These are phyloP conservation scores for Medicago ruthenica DNA, from an alignment of 306 rosid species.

Conservation along the genomic window DNA sequence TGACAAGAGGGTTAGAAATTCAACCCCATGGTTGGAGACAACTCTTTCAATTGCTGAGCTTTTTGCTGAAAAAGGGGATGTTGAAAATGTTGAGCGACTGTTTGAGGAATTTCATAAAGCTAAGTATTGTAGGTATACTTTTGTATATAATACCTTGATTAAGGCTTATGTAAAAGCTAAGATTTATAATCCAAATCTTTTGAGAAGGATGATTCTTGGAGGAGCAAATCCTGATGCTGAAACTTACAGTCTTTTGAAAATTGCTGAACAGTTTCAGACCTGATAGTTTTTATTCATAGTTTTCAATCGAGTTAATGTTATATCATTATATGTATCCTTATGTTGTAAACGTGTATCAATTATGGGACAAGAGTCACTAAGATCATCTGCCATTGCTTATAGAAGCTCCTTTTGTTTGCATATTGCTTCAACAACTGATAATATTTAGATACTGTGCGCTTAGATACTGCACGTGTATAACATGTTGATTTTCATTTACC, in stretches of 20 bases:
- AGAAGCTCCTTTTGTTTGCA: slow-evolving; percentile 23
- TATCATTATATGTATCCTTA: slow-evolving; percentile 1
- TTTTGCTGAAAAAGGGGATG: slow-evolving; percentile 80
- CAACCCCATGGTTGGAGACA: slow-evolving; percentile 92
- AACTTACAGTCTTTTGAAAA: slow-evolving; percentile 85
- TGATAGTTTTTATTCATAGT: slow-evolving; percentile 40
- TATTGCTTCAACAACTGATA: slow-evolving; percentile 14
- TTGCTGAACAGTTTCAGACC: slow-evolving; percentile 74
- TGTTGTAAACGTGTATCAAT: slow-evolving; percentile 21
- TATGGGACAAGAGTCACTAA: slow-evolving; percentile 13
- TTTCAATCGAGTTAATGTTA: not conserved
- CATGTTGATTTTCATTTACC: slow-evolving; percentile 17
- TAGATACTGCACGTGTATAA: not conserved
- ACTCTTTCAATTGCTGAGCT: slow-evolving; percentile 70
- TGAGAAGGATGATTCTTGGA: slow-evolving; percentile 87
- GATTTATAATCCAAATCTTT: slow-evolving; percentile 73
- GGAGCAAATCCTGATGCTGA: slow-evolving; percentile 91
- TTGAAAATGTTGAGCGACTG: slow-evolving; percentile 71
- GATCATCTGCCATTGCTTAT: not conserved
- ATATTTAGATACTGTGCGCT: no score
- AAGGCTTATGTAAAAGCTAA: slow-evolving; percentile 92
- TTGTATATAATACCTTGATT: slow-evolving; percentile 80
- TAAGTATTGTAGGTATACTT: slow-evolving; percentile 76
- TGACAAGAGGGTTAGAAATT: slow-evolving; percentile 63
- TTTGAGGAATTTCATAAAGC: slow-evolving; percentile 74